Evolutionary conservation across 2,329 filamentous ascomycete species (phyloP), one percentile per base, ranked within the genome.

Genomic region (Sporothrix globosa): DNA sequence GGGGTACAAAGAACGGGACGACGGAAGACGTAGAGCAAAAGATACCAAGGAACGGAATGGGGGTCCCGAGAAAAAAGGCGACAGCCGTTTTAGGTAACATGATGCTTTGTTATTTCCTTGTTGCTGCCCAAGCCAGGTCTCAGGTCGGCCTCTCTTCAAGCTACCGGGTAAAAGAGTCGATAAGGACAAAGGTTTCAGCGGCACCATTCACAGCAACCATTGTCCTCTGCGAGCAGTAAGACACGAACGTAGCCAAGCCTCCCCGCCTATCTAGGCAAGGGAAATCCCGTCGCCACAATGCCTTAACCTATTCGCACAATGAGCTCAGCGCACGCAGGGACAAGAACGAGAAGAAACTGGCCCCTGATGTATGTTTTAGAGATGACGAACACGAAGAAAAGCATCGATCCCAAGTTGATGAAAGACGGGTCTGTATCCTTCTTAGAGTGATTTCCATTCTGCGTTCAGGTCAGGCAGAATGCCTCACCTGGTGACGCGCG

Each of bases 381-480:
- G 53, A 27, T 34, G 34, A 39, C 27, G 27, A 56, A n/a, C 27
- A 54, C 10, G 14, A 17, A 44, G 11, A 60, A 17, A 41, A 61
- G 34, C 56, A 39, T 34, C 34, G 19, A 60, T 10, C 34, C 34
- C 56, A 60, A 34, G 41, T 41, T 44, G 34, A 44, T 34, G 54
- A 60, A 30, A 39, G 30, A 41, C 24, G 10, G 50, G 21, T 13
- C n/a, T 41, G 30, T n/a, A 3, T 10, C 13, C 30, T 39, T 60
- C 30, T 60, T 13, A 2, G 2, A 14, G 10, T 58, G 34, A 1
- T 58, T 13, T 58, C 54, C 10, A 39, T 39, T 58, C n/a, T 39
- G 14, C 56, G 30, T 34, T 60, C 56, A 60, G 56, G 56, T 60
- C 56, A 60, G 56, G 56, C 56, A 41, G 56, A 60, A 39, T 39